Evolutionary conservation across 192 early-diverging fungal genomes (phyloP).

Genomic region (Coemansia guatemalensis): DNA sequence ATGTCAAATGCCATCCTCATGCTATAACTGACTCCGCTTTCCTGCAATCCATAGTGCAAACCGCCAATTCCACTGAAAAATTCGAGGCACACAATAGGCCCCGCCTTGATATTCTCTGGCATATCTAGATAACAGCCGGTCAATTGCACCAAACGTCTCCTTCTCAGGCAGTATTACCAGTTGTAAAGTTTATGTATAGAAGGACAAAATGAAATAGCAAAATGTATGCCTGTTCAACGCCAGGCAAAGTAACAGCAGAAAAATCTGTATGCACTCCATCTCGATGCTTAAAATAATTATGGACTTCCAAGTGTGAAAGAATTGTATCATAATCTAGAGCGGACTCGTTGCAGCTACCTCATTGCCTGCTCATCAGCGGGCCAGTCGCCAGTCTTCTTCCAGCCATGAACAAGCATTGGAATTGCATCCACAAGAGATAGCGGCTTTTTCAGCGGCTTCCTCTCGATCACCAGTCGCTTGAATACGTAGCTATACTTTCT

Average conservation of each 20-base stretch:
- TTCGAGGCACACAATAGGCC: constrained; percentile 35
- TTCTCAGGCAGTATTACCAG: background rate
- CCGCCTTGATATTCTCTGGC: constrained; percentile 2
- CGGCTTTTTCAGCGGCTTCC: constrained; percentile 23
- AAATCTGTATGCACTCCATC: background rate
- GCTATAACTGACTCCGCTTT: constrained; percentile 19
- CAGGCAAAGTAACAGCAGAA: background rate
- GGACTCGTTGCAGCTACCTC: background rate
- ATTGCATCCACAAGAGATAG: constrained; percentile 35
- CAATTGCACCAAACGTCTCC: background rate
- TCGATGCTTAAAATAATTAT: background rate
- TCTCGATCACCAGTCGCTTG: constrained; percentile 28
- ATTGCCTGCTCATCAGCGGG: constrained; percentile 16
- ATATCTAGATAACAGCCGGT: background rate
- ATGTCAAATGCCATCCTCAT: constrained; percentile 48
- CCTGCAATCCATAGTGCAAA: constrained; percentile 43
- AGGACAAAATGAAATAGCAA: background rate
- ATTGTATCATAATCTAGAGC: background rate
- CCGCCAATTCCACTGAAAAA: constrained; percentile 55
- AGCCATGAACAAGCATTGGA: constrained; percentile 35
- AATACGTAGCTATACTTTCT: constrained; percentile 31
- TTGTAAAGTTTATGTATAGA: background rate
- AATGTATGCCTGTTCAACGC: background rate
- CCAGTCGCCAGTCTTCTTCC: constrained; percentile 43
- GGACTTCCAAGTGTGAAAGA: background rate